Percentiles rank a stretch among this genome's conserved stretches.
Evolutionary conservation across 257 asterid genomes (phyloP).

Genomic region (Nicotiana tabacum): DNA sequence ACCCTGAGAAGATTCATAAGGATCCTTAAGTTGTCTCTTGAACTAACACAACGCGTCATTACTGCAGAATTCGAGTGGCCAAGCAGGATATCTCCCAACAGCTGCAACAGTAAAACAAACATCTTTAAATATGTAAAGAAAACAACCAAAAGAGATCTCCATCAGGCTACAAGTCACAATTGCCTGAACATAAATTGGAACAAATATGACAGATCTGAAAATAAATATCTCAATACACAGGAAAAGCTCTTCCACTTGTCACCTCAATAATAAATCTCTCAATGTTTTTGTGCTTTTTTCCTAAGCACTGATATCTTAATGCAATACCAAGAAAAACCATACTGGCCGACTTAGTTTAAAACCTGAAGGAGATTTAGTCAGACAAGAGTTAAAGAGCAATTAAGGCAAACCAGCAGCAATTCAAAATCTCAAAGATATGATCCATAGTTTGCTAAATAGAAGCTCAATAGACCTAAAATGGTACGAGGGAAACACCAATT

Average conservation of each 20-base stretch:
- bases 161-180: not conserved
- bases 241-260: not conserved
- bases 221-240: not conserved
- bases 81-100: slow-evolving; percentile 78
- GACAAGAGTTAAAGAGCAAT: not conserved
- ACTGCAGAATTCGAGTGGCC: slow-evolving; percentile 88
- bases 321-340: not conserved
- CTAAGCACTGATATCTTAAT: not conserved
- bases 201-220: not conserved
- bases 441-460: not conserved
- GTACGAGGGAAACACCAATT: not conserved
- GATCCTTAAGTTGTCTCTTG: slow-evolving; percentile 83
- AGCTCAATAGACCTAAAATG: not conserved
- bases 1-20: slow-evolving; percentile 94
- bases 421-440: not conserved
- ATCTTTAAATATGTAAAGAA: not conserved
- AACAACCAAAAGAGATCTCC: not conserved
- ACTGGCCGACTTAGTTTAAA: not conserved
- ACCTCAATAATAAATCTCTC: not conserved
- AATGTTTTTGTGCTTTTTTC: not conserved
- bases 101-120: slow-evolving; percentile 33
- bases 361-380: not conserved
- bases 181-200: not conserved
- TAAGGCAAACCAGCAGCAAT: not conserved
- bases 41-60: slow-evolving; percentile 76